Percentiles rank a stretch among this genome's conserved stretches.
Conservation (phyloP, 495 filamentous ascomycete genomes). For the Diplogelasinospora grovesii region DNA sequence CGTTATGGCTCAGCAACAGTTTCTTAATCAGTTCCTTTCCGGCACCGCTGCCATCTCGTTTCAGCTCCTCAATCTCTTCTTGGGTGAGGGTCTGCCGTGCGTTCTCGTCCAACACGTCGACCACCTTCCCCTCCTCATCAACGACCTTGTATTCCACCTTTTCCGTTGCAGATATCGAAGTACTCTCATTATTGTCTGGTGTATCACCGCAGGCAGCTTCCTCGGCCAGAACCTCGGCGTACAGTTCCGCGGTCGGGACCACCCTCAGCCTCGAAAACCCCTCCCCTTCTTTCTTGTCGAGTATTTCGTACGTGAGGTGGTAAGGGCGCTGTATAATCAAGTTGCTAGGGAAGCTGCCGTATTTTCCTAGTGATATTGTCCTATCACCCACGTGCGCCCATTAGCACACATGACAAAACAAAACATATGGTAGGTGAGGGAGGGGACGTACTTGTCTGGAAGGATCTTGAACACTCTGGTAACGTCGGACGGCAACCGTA, state of each 20-base stretch:
- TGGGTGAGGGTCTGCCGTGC: conserved; percentile 74
- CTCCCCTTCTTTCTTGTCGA: conserved; percentile 56
- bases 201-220: too few species aligned
- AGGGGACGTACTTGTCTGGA: conserved; percentile 67
- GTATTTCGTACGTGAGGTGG: conserved; percentile 82
- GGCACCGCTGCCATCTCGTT: conserved; percentile 65
- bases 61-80: conserved; percentile 87
- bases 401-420: too few species aligned
- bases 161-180: too few species aligned
- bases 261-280: conserved; percentile 59
- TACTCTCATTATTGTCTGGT: too few species aligned
- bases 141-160: conserved; percentile 38
- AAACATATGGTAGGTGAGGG: too few species aligned
- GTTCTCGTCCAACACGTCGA: conserved; percentile 74
- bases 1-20: conserved; percentile 75
- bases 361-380: conserved; percentile 79
- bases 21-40: conserved; percentile 86
- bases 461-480: conserved; percentile 56
- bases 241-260: conserved; percentile 74
- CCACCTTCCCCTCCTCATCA: conserved; percentile 44
- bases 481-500: conserved; percentile 62
- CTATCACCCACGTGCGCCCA: conserved; percentile 38
- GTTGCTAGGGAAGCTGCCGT: conserved; percentile 79
- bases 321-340: conserved; percentile 81
- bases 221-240: conserved; percentile 68